Evolutionary conservation across 257 asterid genomes (phyloP), one percentile per base, ranked within the genome.

Genomic region (Solanum rostratum): DNA sequence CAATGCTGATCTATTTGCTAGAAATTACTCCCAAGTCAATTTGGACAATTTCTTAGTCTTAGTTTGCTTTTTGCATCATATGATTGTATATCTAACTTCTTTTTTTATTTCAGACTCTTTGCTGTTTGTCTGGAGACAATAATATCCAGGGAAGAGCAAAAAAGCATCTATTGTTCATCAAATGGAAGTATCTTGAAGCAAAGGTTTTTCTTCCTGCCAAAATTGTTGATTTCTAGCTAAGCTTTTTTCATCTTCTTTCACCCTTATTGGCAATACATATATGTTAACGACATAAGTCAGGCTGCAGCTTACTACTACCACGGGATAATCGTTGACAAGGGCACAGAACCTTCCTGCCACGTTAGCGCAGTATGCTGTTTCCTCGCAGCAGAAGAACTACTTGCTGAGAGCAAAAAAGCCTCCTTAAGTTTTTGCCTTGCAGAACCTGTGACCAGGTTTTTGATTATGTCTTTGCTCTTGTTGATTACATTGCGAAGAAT

Each of bases 291-390:
- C 49, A 71, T 54, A 3, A 3, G 24, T 30, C 29, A 95, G 98
- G 97, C 97, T 70, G 97, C 94, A 69, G 97, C 98, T 46, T 95
- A 93, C 86, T 94, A 95, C 92, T 95, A 92, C 85, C 98, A 95
- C 7, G 97, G 94, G 24, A 88, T 93, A 14, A 91, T 95, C 53
- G 79, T 91, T 2, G 99, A 94, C 69, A 95, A 94, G 86, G 92
- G 94, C 45, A 86, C 87, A 0, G 97, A 92, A 80, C 92, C 96
- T 65, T 89, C 97, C 8, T 85, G 91, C 89, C 98, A 93, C 3
- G 82, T 90, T 19, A 88, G 86, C 13, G 97, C 95, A 0, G 71
- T 94, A 70, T 91, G 94, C 82, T 94, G 99, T 88, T 92, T 88
- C 85, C 91, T 95, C 1, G 95, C 94, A 65, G 95, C 99, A 2